These are phyloP conservation scores for Paramecium primaurelia DNA, from an alignment of 73 alveolate species.

Conservation along the genomic window DNA sequence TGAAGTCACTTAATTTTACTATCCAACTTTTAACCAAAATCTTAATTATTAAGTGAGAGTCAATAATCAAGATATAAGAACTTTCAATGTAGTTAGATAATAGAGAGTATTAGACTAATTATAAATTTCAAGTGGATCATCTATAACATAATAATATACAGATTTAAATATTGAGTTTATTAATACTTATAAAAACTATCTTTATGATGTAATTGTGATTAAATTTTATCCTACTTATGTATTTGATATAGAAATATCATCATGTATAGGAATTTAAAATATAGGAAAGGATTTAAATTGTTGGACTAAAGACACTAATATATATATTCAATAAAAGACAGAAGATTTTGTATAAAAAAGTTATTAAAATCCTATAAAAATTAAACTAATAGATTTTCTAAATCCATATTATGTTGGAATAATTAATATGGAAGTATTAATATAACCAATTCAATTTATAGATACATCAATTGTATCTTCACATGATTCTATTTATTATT, in stretches of 20 bases:
- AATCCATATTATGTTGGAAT: not conserved
- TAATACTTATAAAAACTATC: not conserved
- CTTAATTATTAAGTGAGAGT: not conserved
- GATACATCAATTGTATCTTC: not conserved
- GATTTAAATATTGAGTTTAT: not conserved
- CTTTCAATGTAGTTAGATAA: not conserved
- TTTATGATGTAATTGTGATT: not conserved
- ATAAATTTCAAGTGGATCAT: not conserved
- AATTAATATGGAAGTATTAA: not conserved
- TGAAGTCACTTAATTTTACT: not conserved
- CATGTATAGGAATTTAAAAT: not conserved
- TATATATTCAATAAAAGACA: not conserved
- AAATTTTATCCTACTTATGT: not conserved
- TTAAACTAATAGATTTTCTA: not conserved
- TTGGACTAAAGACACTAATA: not conserved
- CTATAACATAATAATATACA: not conserved
- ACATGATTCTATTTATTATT: not conserved
- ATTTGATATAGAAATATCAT: not conserved
- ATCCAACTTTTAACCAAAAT: not conserved
- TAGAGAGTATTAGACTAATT: not conserved
- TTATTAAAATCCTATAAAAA: not conserved
- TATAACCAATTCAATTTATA: not conserved
- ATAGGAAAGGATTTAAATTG: not conserved
- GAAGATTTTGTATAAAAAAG: not conserved
- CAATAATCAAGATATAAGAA: not conserved